Evolutionary conservation across 75 land plant genomes (phyloP).

Genomic region (Chamaecyparis obtusa): DNA sequence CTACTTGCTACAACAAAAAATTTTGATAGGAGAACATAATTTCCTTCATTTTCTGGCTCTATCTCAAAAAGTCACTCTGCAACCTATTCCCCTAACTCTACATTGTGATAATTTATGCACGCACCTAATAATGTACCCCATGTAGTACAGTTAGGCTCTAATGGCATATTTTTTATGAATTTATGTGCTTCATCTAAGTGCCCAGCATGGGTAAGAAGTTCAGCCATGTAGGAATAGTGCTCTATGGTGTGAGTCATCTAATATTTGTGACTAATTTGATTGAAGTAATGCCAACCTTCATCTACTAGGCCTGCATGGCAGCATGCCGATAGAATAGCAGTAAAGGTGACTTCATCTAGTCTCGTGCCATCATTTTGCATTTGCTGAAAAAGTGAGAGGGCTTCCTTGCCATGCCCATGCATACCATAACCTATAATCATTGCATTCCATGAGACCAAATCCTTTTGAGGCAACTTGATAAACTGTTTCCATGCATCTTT

Average conservation of each 20-base stretch:
- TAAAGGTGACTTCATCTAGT: slow-evolving; percentile 52
- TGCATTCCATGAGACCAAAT: slow-evolving; percentile 60
- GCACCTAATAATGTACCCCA: slow-evolving; percentile 20
- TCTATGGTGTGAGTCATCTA: slow-evolving; percentile 16
- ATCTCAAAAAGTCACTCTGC: slow-evolving; percentile 7
- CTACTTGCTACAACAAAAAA: slow-evolving; percentile 12
- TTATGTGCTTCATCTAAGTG: slow-evolving; percentile 17
- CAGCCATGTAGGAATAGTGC: slow-evolving; percentile 20
- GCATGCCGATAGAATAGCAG: slow-evolving; percentile 57
- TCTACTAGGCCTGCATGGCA: slow-evolving; percentile 64
- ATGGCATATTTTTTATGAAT: slow-evolving; percentile 5
- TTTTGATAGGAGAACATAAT: slow-evolving; percentile 20
- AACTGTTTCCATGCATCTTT: slow-evolving; percentile 44
- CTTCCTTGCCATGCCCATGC: slow-evolving; percentile 47
- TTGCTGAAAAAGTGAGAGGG: slow-evolving; percentile 32
- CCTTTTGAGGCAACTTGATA: slow-evolving; percentile 35
- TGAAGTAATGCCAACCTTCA: slow-evolving; percentile 53
- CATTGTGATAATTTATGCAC: slow-evolving; percentile 14
- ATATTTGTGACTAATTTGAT: slow-evolving; percentile 31
- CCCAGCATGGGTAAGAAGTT: slow-evolving; percentile 24
- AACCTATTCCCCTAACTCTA: slow-evolving; percentile 14
- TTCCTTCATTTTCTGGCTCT: slow-evolving; percentile 19
- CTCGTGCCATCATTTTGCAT: slow-evolving; percentile 38
- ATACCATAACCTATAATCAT: slow-evolving; percentile 66
- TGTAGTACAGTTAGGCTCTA: slow-evolving; percentile 10